A percentile compares a stretch with the other conserved stretches of the same genome.
phyloP scores from a whole-genome alignment of 2,329 filamentous ascomycete genomes.

The Ascochyta viciae-villosae region DNA sequence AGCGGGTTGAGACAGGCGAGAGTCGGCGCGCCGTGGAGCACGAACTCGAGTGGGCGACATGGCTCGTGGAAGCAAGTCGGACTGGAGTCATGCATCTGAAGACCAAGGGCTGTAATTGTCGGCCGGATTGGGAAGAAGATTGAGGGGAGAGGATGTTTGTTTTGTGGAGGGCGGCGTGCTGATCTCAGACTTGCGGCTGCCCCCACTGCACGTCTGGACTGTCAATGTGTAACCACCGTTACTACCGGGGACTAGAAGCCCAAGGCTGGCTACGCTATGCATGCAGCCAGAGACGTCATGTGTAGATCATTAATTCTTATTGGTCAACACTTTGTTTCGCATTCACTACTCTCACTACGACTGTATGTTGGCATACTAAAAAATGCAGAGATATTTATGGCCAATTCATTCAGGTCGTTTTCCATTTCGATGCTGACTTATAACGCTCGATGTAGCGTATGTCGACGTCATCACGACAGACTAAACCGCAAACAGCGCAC shows the following conservation, averaged over 20 bases:
- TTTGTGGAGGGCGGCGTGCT: not conserved
- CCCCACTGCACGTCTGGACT: not conserved
- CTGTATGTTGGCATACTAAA: not conserved
- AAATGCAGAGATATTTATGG: not conserved
- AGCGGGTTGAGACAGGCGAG: slow-evolving; percentile 35
- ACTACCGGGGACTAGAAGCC: slow-evolving; percentile 5
- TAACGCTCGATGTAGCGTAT: slow-evolving; percentile 17
- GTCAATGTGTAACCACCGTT: not conserved
- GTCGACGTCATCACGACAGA: slow-evolving; percentile 15
- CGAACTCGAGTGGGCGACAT: slow-evolving; percentile 40
- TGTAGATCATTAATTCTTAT: slow-evolving; percentile 7
- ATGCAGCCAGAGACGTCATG: slow-evolving; percentile 6
- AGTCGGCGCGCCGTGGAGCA: slow-evolving; percentile 27
- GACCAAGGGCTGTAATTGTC: slow-evolving; percentile 32
- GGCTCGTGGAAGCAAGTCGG: slow-evolving; percentile 34
- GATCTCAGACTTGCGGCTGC: not conserved
- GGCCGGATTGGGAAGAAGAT: slow-evolving; percentile 33
- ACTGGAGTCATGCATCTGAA: slow-evolving; percentile 42
- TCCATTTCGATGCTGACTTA: not conserved
- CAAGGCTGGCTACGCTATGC: slow-evolving; percentile 12
- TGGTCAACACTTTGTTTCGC: slow-evolving; percentile 1
- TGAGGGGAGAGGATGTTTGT: not conserved
- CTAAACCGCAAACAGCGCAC: slow-evolving; percentile 19
- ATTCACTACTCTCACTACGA: not conserved
- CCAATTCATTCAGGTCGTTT: not conserved